A percentile compares a stretch with the other conserved stretches of the same genome.
These are phyloP conservation scores for Chlorella sp. DNA, from an alignment of 139 green algal genomes.

Conservation along the genomic window DNA sequence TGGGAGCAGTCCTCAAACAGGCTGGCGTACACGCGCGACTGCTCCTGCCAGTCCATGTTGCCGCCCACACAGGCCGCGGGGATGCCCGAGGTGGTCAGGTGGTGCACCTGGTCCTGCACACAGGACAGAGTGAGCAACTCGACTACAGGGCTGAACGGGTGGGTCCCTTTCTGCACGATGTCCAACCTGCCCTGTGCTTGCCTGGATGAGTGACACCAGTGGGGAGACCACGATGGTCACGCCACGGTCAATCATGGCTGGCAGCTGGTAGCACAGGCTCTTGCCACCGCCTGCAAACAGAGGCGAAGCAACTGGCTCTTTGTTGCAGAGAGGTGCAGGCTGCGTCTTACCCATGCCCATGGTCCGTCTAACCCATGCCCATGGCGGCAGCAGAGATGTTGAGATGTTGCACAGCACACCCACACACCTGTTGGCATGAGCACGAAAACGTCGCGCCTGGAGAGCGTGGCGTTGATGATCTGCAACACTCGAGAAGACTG, in stretches of 20 bases:
- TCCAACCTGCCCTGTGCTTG: too few relatives aligned
- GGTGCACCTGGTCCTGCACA: slow-evolving; percentile 83
- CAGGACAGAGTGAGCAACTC: too few relatives aligned
- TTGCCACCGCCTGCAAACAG: slow-evolving; percentile 78
- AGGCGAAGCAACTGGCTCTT: too few relatives aligned
- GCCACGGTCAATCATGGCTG: slow-evolving; percentile 61
- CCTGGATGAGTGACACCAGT: slow-evolving; percentile 85
- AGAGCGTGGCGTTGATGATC: slow-evolving; percentile 85
- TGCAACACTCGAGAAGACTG: background rate
- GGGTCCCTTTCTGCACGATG: too few relatives aligned
- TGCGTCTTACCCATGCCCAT: too few relatives aligned
- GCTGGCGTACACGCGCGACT: slow-evolving; percentile 43
- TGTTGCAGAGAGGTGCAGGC: too few relatives aligned
- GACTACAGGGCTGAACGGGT: too few relatives aligned
- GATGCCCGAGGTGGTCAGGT: slow-evolving; percentile 70
- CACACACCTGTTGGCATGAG: slow-evolving; percentile 85
- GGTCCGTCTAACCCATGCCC: too few relatives aligned
- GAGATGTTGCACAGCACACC: too few relatives aligned
- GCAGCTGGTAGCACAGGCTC: slow-evolving; percentile 86
- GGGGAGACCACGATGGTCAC: slow-evolving; percentile 84
- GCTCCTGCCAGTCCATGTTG: slow-evolving; percentile 55
- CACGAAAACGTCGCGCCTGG: slow-evolving; percentile 81
- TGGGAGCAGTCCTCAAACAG: slow-evolving; percentile 15
- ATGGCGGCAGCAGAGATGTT: too few relatives aligned
- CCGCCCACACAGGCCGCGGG: slow-evolving; percentile 38